These are phyloP conservation scores for Trichopus zeylanicus DNA, from an alignment of 116 monocot genomes.

Conservation along the genomic window DNA sequence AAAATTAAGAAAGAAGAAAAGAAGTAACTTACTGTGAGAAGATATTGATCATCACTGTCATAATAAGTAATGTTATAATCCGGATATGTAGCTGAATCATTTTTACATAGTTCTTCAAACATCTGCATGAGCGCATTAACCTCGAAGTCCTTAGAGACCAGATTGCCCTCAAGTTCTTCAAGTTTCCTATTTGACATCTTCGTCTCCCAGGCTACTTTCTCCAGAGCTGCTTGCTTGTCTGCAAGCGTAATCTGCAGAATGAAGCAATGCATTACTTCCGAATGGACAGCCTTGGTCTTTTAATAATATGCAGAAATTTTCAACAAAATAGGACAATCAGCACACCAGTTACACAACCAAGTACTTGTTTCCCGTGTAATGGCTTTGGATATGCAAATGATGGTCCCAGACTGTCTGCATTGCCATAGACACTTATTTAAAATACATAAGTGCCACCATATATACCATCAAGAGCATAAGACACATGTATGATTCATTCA, in stretches of 20 bases:
- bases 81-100: constrained; percentile 5
- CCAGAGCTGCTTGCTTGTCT: constrained; percentile 35
- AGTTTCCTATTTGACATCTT: constrained; percentile 26
- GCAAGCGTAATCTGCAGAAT: constrained; percentile 25
- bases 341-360: too few species aligned
- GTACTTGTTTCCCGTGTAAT: too few species aligned
- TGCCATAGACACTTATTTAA: too few species aligned
- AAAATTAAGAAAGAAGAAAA: not conserved
- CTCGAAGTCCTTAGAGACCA: constrained; percentile 30
- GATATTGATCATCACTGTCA: constrained; percentile 7
- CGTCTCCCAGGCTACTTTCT: constrained; percentile 36
- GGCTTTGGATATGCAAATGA: too few species aligned
- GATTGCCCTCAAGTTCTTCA: constrained; percentile 27
- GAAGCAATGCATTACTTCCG: not conserved
- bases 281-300: not conserved
- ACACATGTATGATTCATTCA: too few species aligned
- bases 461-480: too few species aligned
- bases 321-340: too few species aligned
- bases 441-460: too few species aligned
- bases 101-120: constrained; percentile 31
- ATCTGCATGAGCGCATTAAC: constrained; percentile 19
- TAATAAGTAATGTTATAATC: constrained; percentile 17
- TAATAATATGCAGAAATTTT: too few species aligned
- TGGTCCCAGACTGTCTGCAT: too few species aligned
- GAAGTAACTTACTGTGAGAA: constrained; percentile 13